phyloP scores from a whole-genome alignment of 2,329 filamentous ascomycete species.

The Fusarium piperis region DNA sequence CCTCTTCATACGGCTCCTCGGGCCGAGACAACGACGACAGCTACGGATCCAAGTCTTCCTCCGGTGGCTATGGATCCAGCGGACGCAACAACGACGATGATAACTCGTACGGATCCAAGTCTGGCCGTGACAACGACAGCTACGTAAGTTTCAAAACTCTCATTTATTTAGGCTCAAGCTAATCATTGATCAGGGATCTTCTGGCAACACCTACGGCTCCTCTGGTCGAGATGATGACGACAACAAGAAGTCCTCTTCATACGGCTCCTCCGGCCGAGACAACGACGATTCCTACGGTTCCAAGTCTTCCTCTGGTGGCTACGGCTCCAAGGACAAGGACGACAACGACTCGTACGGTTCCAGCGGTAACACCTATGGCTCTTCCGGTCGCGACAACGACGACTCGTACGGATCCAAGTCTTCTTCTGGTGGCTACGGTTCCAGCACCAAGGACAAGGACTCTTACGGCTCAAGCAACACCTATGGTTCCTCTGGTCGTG shows the following conservation, averaged over 20 bases:
- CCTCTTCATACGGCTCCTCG: slow-evolving; percentile 7
- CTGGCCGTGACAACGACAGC: too few relatives aligned
- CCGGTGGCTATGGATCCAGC: background rate
- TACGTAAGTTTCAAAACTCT: too few relatives aligned
- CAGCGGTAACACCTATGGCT: background rate
- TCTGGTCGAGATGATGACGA: background rate
- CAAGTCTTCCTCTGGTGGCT: background rate
- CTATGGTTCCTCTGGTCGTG: background rate
- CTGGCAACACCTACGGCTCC: background rate
- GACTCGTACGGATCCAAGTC: background rate
- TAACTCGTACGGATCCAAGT: background rate
- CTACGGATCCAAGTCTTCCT: background rate
- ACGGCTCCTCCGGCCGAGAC: slow-evolving; percentile 1
- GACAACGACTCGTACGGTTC: background rate
- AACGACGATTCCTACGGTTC: slow-evolving; percentile 11
- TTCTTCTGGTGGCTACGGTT: background rate
- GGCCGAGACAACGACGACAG: background rate
- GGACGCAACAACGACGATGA: background rate
- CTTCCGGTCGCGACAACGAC: background rate
- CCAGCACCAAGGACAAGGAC: slow-evolving; percentile 1
- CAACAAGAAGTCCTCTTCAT: background rate
- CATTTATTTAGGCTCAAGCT: too few relatives aligned
- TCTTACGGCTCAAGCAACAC: background rate
- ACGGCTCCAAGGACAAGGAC: background rate
- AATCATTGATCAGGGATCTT: background rate